Evolutionary conservation across 495 filamentous ascomycete species (phyloP), one percentile per base, ranked within the genome.

Genomic region (Penicillium crystallinum): DNA sequence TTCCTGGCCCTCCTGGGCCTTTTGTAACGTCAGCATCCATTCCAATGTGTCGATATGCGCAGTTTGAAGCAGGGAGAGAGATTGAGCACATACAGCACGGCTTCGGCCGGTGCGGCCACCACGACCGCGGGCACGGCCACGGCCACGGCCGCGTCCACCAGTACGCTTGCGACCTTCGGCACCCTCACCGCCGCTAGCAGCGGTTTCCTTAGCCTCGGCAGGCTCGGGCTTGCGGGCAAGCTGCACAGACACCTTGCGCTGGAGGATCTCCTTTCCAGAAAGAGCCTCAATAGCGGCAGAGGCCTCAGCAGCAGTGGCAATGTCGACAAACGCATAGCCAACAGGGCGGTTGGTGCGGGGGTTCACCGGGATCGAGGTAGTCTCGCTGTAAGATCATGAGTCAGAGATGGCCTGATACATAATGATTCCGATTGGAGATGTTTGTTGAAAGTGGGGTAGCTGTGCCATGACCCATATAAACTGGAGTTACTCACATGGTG

Each of bases 231-330:
- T 97, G 73, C 91, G 91, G 61, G 93, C 93, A 55, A 96, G 85
- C 78, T 99, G 93, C 47, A 99, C 95, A 6, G 91, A 97, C 59
- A 99, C 93, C 84, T 97, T 97, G 68, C 93, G 90, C 69, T 96
- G 88, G 35, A 96, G 83, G 63, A 99, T 90, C 73, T 92, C 89
- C 76, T 97, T 91, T 65, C 93, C 91, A 54, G 92, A 97, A 41
- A 99, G 87, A 70, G 93, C 88, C 61, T 78, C 77, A 62, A 99
- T 97, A 61, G 93, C 93, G 67, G 89, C 87, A 70, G 95, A 88
- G 50, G 93, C 93, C 76, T 99, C 95, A 53, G 80, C 81, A 37
- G 95, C 89, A 46, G 92, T 96, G 39, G 88, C 91, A 42, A 99
- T 85, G 64, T 97, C 93, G 63, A 99, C 93, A 69, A 99, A 99